Conservation (phyloP, 805 yeast species). For the Priceomyces fermenticarens region DNA sequence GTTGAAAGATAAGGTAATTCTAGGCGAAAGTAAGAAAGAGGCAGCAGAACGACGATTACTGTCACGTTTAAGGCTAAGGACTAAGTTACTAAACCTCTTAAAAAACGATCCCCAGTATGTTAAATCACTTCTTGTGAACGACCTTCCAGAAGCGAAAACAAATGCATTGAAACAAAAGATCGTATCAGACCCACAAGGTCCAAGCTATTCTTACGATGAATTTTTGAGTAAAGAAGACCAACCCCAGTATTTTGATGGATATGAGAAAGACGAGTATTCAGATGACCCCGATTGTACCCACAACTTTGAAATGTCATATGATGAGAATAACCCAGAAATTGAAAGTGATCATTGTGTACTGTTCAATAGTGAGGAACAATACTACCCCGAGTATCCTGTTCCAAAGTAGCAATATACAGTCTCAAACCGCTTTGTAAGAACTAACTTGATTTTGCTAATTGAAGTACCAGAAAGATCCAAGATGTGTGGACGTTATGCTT, state of each 20-base stretch:
- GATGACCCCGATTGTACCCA: constrained; percentile 32
- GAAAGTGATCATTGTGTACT: too few species aligned
- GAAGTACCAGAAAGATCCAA: too few species aligned
- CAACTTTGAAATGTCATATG: constrained; percentile 34
- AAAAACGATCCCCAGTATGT: not conserved
- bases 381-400: constrained; percentile 13
- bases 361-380: not conserved
- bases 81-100: constrained; percentile 1
- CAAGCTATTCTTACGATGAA: constrained; percentile 24
- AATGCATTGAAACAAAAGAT: constrained; percentile 11
- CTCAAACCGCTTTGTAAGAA: not conserved
- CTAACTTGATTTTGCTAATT: not conserved
- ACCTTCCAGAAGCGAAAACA: constrained; percentile 32
- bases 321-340: constrained; percentile 16
- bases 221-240: constrained; percentile 35
- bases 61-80: not conserved
- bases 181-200: not conserved
- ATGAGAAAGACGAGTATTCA: constrained; percentile 24
- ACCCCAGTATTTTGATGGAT: constrained; percentile 37
- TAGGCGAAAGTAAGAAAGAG: not conserved
- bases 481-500: constrained; percentile 66
- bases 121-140: constrained; percentile 23
- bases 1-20: not conserved
- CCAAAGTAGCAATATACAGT: constrained; percentile 1
- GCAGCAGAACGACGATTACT: not conserved